A percentile compares a stretch with the other conserved stretches of the same genome.
phyloP scores from a whole-genome alignment of 495 filamentous ascomycete genomes.

The Penicillium longicatenatum region DNA sequence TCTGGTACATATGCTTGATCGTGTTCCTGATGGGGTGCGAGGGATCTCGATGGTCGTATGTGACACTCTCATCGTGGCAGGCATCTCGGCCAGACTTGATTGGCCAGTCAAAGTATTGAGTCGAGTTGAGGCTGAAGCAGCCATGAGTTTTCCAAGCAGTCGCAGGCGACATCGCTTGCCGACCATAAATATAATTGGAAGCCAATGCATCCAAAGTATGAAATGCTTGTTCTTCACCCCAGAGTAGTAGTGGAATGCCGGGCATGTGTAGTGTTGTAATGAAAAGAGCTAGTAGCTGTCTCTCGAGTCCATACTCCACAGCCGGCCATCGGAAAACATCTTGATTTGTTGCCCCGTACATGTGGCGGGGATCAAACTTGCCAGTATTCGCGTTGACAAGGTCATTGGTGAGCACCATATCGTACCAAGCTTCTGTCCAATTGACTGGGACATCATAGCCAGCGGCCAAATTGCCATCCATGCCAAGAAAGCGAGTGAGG shows the following conservation, averaged over 20 bases:
- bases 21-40: constrained; percentile 67
- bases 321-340: constrained; percentile 77
- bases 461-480: constrained; percentile 63
- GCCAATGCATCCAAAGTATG: constrained; percentile 70
- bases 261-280: constrained; percentile 67
- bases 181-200: constrained; percentile 69
- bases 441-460: constrained; percentile 61
- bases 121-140: constrained; percentile 59
- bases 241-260: constrained; percentile 65
- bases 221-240: constrained; percentile 72
- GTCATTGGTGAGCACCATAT: constrained; percentile 65
- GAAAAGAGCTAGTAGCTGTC: constrained; percentile 62
- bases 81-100: constrained; percentile 56
- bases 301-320: constrained; percentile 62
- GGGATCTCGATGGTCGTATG: constrained; percentile 70
- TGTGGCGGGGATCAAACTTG: constrained; percentile 69
- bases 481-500: constrained; percentile 64
- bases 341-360: constrained; percentile 72
- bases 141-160: constrained; percentile 72
- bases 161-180: constrained; percentile 65
- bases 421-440: constrained; percentile 64
- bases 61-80: constrained; percentile 59
- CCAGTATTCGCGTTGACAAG: constrained; percentile 66
- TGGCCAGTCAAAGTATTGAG: constrained; percentile 62
- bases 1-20: constrained; percentile 66